phyloP scores from a whole-genome alignment of 2,329 filamentous ascomycete genomes.

The Calonectria pteridis region DNA sequence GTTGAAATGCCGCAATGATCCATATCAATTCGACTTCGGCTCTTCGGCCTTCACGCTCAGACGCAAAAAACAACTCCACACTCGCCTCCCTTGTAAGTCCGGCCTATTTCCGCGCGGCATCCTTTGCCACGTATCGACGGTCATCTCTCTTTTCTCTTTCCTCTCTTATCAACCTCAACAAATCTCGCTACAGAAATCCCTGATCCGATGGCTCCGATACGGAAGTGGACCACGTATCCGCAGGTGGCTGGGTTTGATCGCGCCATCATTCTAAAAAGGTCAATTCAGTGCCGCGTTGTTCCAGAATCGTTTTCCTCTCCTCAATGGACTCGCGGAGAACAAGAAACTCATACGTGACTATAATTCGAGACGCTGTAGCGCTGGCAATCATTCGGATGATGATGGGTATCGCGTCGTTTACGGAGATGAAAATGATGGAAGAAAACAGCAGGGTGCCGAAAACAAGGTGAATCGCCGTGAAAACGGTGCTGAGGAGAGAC shows the following conservation, averaged over 20 bases:
- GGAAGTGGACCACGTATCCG: background rate
- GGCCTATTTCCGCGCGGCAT: background rate
- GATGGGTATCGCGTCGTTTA: background rate
- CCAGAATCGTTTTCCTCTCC: background rate
- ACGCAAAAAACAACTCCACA: background rate
- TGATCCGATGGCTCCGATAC: background rate
- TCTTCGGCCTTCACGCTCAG: background rate
- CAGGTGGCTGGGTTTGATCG: background rate
- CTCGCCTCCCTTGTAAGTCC: background rate
- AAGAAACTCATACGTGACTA: background rate
- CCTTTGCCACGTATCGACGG: background rate
- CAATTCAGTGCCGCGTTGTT: background rate
- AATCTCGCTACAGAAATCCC: background rate
- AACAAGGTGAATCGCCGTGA: background rate
- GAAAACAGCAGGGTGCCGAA: background rate
- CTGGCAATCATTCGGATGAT: background rate
- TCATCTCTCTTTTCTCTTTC: background rate
- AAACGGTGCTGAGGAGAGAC: background rate
- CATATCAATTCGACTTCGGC: background rate
- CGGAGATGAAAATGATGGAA: background rate
- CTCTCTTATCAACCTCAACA: background rate
- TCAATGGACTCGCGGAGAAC: background rate
- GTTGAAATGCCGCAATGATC: background rate
- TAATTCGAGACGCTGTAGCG: background rate
- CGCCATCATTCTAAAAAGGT: background rate